Percentiles rank a stretch among this genome's conserved stretches.
These are phyloP conservation scores for Alternaria triticina DNA, from an alignment of 2,329 filamentous ascomycete genomes.

Conservation along the genomic window DNA sequence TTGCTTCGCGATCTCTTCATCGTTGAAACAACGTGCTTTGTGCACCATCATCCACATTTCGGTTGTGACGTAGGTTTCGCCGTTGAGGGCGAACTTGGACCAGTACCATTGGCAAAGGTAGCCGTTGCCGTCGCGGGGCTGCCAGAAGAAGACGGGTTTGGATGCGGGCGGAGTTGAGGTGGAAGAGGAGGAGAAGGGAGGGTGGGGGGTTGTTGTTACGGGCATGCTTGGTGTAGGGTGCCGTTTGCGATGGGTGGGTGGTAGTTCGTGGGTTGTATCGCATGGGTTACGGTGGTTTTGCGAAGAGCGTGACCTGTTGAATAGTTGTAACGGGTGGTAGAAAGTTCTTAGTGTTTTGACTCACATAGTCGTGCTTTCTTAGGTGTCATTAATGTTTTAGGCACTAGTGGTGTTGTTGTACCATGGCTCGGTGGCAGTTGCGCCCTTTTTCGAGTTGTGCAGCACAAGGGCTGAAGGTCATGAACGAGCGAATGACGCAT, in stretches of 20 bases:
- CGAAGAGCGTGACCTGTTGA: too few species aligned
- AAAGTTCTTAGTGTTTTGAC: not conserved
- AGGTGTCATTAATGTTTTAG: not conserved
- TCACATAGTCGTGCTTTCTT: not conserved
- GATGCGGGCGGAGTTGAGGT: not conserved
- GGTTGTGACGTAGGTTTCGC: constrained; percentile 46
- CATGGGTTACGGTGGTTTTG: not conserved
- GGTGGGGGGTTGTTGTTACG: not conserved
- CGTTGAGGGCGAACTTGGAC: constrained; percentile 51
- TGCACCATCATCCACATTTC: constrained; percentile 60
- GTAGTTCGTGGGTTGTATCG: not conserved
- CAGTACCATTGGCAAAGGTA: constrained; percentile 70
- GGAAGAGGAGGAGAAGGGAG: not conserved
- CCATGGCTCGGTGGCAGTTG: not conserved
- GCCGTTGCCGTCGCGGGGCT: constrained; percentile 48
- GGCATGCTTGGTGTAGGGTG: not conserved
- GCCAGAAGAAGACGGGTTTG: constrained; percentile 38
- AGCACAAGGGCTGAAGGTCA: too few species aligned
- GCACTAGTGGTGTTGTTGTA: not conserved
- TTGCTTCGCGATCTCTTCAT: not conserved
- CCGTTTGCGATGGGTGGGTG: too few species aligned
- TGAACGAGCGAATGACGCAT: too few species aligned
- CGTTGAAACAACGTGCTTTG: constrained; percentile 40
- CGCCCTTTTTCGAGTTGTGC: not conserved
- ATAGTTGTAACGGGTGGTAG: too few species aligned